Percentiles rank a stretch among this genome's conserved stretches.
Conservation (phyloP, 306 rosid species). For the Cucumis melo region DNA sequence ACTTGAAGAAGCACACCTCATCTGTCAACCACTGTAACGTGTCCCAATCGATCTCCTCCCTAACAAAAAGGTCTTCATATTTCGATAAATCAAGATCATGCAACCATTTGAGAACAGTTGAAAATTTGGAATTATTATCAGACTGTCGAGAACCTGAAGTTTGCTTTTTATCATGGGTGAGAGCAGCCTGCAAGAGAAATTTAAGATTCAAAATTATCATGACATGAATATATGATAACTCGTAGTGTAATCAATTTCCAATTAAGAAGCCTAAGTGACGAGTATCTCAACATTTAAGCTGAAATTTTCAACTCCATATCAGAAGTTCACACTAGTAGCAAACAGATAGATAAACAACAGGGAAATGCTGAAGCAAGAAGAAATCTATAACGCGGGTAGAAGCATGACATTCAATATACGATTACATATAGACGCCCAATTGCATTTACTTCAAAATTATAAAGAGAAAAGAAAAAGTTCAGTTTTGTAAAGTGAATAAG, state of each 20-base stretch:
- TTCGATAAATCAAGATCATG: slow-evolving; percentile 44
- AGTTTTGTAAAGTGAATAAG: background rate
- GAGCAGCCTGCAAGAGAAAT: slow-evolving; percentile 18
- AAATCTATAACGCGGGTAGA: background rate
- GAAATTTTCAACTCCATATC: background rate
- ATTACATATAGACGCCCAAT: background rate
- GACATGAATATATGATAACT: background rate
- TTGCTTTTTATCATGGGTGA: slow-evolving; percentile 16
- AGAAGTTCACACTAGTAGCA: background rate
- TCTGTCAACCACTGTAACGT: slow-evolving; percentile 62
- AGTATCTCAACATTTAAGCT: background rate
- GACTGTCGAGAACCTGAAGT: slow-evolving; percentile 18
- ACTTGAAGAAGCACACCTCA: slow-evolving; percentile 42
- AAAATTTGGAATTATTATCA: slow-evolving; percentile 7
- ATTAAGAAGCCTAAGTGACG: background rate
- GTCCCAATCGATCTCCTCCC: slow-evolving; percentile 85
- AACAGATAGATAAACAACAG: background rate
- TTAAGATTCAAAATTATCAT: background rate
- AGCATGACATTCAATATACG: background rate
- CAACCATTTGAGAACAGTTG: slow-evolving; percentile 55
- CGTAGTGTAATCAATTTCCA: background rate
- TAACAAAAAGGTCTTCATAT: slow-evolving; percentile 48
- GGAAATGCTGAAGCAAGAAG: background rate
- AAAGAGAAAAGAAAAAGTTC: background rate
- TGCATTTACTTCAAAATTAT: background rate